phyloP scores from a whole-genome alignment of 495 filamentous ascomycete species.

The Penicillium paxilli region DNA sequence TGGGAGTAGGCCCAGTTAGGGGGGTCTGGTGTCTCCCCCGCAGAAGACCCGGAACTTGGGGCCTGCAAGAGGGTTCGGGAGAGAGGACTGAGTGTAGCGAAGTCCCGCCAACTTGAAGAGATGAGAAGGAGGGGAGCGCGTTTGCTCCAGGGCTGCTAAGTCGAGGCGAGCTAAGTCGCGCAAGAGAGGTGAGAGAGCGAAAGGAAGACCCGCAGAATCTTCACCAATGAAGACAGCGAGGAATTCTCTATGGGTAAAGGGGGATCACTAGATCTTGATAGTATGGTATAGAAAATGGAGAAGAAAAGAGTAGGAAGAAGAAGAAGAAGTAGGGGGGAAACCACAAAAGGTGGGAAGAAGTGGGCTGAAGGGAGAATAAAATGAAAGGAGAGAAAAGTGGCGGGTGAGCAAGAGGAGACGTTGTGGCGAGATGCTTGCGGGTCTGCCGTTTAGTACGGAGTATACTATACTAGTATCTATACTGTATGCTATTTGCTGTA shows the following conservation, averaged over 20 bases:
- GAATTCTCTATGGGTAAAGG: neutral
- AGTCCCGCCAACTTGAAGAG: conserved; percentile 98
- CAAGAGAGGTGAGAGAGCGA: neutral
- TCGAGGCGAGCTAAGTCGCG: conserved; percentile 15
- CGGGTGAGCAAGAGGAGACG: neutral
- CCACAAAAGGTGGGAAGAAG: neutral
- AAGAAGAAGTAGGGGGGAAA: conserved; percentile 1
- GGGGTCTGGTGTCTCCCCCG: conserved; percentile 96
- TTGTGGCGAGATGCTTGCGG: conserved; percentile 10
- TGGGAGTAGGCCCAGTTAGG: conserved; percentile 71
- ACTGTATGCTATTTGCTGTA: too few relatives aligned
- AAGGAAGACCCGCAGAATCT: conserved; percentile 10
- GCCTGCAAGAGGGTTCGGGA: conserved; percentile 89
- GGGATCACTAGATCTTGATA: conserved; percentile 1
- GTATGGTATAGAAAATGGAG: too few relatives aligned
- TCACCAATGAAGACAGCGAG: neutral
- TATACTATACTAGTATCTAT: too few relatives aligned
- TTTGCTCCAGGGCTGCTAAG: conserved; percentile 36
- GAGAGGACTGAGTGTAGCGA: conserved; percentile 72
- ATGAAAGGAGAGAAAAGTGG: conserved; percentile 1
- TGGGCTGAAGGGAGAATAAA: neutral
- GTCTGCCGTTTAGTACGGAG: too few relatives aligned
- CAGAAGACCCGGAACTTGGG: conserved; percentile 87
- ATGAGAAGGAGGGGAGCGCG: conserved; percentile 38
- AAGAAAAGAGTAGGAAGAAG: too few relatives aligned